Base-by-base conservation (phyloP, 2,329 filamentous ascomycete genomes). In the Penicillium verrucosum region DNA sequence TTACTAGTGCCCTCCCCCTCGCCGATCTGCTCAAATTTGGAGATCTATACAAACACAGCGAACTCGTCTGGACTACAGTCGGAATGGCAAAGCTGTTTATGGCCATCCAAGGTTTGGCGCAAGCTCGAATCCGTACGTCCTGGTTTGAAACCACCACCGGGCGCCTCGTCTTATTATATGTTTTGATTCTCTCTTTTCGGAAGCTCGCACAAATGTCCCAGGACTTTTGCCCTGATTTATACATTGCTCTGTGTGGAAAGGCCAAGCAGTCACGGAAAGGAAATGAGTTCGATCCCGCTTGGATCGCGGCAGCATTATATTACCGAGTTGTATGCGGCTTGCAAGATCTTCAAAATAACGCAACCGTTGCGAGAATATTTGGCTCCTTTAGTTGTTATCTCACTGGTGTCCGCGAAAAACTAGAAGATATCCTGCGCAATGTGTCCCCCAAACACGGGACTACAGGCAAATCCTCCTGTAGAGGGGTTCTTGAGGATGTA, bases 221-320 rank as follows among this genome's bases (percentile, higher is more conserved):
- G n/a, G 25, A 14, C 1, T 59, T 67, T 38, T 61, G 57, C 25
- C 43, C 45, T 4, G 50, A 29, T 1, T 49, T 67, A 9, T 63
- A 51, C 14, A 37, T 53, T 2, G 40, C 52, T 6, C 42, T 68
- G 23, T 56, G 56, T 21, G 56, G 52, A 4, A 59, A 60, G 30
- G 54, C 46, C 44, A 40, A 48, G 11, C 44, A 43, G 10, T 2
- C 18, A 11, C 27, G 5, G 7, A 37, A 25, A 25, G 25, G 12
- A 42, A 38, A 49, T n/a, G 34, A 32, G 5, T 18, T 60, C 5
- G 55, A 60, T 29, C 56, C 60, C 14, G 30, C 58, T 21, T 65
- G 60, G 62, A 36, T 60, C n/a, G 62, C 63, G 12, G 44, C 40
- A 4, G 61, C 57, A 18, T 56, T 65, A 12, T 65, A 65, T 30